Percentiles rank a stretch among this genome's conserved stretches.
Conservation (phyloP, 495 filamentous ascomycete species). For the Chaetomium fimeti region DNA sequence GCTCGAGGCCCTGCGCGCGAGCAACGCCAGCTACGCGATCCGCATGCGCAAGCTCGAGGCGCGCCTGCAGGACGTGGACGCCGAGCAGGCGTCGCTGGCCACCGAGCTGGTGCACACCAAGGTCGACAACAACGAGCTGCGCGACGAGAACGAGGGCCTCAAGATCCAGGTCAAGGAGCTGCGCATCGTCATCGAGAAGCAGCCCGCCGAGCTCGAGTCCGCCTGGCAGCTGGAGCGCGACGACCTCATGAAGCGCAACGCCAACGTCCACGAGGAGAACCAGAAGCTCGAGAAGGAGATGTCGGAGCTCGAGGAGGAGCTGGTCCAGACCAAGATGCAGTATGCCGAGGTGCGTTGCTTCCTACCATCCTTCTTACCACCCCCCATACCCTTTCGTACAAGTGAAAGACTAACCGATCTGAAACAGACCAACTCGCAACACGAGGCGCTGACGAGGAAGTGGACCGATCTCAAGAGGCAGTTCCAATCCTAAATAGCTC, state of each 20-base stretch:
- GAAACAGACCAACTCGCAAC: constrained; percentile 63
- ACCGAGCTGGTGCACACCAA: constrained; percentile 87
- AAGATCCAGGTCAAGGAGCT: constrained; percentile 80
- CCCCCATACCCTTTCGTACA: background rate
- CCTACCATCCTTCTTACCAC: background rate
- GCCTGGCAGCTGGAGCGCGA: constrained; percentile 84
- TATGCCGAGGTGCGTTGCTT: constrained; percentile 76
- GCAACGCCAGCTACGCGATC: constrained; percentile 59
- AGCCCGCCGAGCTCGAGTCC: constrained; percentile 84
- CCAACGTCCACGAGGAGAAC: constrained; percentile 94
- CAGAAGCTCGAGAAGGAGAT: constrained; percentile 82
- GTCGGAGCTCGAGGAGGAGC: constrained; percentile 88
- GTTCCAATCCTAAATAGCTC: constrained; percentile 26
- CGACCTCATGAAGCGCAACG: constrained; percentile 84
- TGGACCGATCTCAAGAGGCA: constrained; percentile 77
- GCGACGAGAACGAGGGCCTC: constrained; percentile 83
- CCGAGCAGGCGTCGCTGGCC: constrained; percentile 88
- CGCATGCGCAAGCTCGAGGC: constrained; percentile 83
- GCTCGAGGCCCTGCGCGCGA: constrained; percentile 68
- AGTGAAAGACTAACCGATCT: constrained; percentile 9
- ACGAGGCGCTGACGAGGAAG: constrained; percentile 74
- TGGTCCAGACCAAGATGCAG: constrained; percentile 93
- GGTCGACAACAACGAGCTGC: constrained; percentile 86
- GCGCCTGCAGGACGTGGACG: constrained; percentile 81
- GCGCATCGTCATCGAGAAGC: constrained; percentile 77